phyloP scores from a whole-genome alignment of 2,329 filamentous ascomycete genomes.

The Claviceps sp. region DNA sequence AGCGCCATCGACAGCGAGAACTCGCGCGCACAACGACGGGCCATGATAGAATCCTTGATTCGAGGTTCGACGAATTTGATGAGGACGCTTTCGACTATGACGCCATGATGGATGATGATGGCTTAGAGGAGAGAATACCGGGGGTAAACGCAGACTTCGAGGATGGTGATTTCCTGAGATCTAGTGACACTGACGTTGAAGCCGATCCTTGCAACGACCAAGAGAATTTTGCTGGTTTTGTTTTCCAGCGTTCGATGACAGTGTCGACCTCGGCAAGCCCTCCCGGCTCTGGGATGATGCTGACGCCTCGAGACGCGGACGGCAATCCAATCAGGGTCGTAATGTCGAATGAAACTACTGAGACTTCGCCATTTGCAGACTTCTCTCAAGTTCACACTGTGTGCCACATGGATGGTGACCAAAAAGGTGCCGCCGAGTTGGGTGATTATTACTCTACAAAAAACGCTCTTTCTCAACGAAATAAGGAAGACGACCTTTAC shows the following conservation, averaged over 20 bases:
- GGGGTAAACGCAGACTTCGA: slow-evolving; percentile 27
- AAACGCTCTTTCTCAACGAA: slow-evolving; percentile 4
- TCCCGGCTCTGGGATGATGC: slow-evolving; percentile 28
- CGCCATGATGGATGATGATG: slow-evolving; percentile 52
- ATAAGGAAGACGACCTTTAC: slow-evolving; percentile 49
- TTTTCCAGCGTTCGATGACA: slow-evolving; percentile 41
- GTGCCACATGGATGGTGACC: slow-evolving; percentile 2
- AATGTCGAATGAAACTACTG: slow-evolving; percentile 32
- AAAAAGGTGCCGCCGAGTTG: slow-evolving; percentile 21
- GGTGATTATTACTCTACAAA: slow-evolving; percentile 25
- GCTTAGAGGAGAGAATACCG: slow-evolving; percentile 53
- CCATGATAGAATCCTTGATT: slow-evolving; percentile 29
- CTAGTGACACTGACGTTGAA: slow-evolving; percentile 10
- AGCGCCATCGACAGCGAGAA: slow-evolving; percentile 55
- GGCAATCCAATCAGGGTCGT: slow-evolving; percentile 46
- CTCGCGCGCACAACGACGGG: slow-evolving; percentile 41
- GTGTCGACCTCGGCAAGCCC: slow-evolving; percentile 38
- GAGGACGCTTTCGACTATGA: slow-evolving; percentile 49
- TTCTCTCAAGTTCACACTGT: slow-evolving; percentile 1
- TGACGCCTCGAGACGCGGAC: slow-evolving; percentile 41
- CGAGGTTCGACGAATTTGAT: slow-evolving; percentile 48
- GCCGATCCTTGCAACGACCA: slow-evolving; percentile 41
- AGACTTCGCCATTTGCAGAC: slow-evolving; percentile 6
- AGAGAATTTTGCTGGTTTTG: slow-evolving; percentile 47
- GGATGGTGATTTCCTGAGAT: background rate